Percentiles rank a stretch among this genome's conserved stretches.
phyloP scores from a whole-genome alignment of 768 basidiomycete species.

The Tricholoma saponaceum region DNA sequence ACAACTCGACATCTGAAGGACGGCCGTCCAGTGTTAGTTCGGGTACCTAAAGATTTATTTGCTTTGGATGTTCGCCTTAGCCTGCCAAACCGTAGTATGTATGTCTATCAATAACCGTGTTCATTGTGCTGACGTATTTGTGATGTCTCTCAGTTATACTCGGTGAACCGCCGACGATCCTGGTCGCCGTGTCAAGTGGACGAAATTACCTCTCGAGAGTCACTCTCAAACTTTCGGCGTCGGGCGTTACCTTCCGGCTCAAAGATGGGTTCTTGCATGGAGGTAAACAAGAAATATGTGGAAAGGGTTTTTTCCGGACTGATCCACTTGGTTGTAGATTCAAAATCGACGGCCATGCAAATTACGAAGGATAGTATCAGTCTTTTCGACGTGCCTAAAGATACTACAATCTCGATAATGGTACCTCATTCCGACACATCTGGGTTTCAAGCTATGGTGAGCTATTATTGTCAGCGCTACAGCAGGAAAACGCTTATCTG shows the following conservation, averaged over 20 bases:
- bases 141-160: conserved; percentile 51
- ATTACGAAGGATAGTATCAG: conserved; percentile 40
- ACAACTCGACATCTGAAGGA: conserved; percentile 21
- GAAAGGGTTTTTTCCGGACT: background rate
- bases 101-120: background rate
- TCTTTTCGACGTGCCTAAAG: conserved; percentile 43
- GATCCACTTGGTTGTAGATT: conserved; percentile 7
- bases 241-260: conserved; percentile 50
- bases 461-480: conserved; percentile 14
- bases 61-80: conserved; percentile 62
- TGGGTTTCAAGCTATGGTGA: conserved; percentile 56
- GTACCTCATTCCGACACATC: conserved; percentile 69
- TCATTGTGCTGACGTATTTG: background rate
- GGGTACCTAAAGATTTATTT: conserved; percentile 57
- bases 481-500: background rate
- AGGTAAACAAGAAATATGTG: conserved; percentile 19
- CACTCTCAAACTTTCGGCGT: conserved; percentile 48
- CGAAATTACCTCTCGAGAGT: conserved; percentile 60
- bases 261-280: conserved; percentile 37
- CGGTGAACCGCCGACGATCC: conserved; percentile 50
- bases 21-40: conserved; percentile 40
- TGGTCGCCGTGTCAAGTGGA: conserved; percentile 59
- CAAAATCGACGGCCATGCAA: conserved; percentile 25
- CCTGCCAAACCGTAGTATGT: conserved; percentile 49
- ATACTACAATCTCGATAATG: conserved; percentile 42